Evolutionary conservation across 2,329 filamentous ascomycete species (phyloP).

Genomic region (Berkeleyomyces basicola): DNA sequence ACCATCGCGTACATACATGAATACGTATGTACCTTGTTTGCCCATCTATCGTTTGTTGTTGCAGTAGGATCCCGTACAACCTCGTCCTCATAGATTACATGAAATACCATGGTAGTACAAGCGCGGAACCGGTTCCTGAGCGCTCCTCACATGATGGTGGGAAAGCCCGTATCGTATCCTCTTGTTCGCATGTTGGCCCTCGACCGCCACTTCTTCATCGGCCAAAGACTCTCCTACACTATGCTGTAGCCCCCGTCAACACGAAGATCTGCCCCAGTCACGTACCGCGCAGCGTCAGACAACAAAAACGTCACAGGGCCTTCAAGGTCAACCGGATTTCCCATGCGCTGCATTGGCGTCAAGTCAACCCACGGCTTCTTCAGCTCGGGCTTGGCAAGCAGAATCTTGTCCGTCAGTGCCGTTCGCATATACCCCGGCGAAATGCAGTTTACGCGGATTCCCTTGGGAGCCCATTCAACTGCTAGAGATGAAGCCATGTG

Average conservation of each 20-base stretch:
- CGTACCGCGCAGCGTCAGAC: slow-evolving; percentile 61
- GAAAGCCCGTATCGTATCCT: background rate
- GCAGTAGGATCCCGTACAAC: background rate
- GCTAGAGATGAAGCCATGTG: slow-evolving; percentile 77
- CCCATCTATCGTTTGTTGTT: background rate
- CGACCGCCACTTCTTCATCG: background rate
- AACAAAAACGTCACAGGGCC: slow-evolving; percentile 77
- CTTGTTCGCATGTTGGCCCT: background rate
- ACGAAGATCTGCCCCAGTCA: slow-evolving; percentile 56
- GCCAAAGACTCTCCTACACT: slow-evolving; percentile 18
- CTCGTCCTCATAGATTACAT: background rate
- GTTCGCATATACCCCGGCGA: slow-evolving; percentile 95
- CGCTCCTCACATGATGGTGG: background rate
- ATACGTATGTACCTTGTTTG: background rate
- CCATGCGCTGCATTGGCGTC: slow-evolving; percentile 90
- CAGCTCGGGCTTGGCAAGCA: slow-evolving; percentile 82
- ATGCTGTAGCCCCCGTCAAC: slow-evolving; percentile 85
- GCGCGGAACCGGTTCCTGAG: background rate
- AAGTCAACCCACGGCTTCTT: slow-evolving; percentile 81
- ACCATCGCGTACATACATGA: background rate
- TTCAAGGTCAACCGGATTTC: slow-evolving; percentile 79
- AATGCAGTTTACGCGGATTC: slow-evolving; percentile 89
- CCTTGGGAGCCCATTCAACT: slow-evolving; percentile 80
- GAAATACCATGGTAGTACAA: background rate
- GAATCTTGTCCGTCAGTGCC: slow-evolving; percentile 83